A percentile compares a stretch with the other conserved stretches of the same genome.
phyloP scores from a whole-genome alignment of 495 filamentous ascomycete genomes.

The Aspergillus diversus region DNA sequence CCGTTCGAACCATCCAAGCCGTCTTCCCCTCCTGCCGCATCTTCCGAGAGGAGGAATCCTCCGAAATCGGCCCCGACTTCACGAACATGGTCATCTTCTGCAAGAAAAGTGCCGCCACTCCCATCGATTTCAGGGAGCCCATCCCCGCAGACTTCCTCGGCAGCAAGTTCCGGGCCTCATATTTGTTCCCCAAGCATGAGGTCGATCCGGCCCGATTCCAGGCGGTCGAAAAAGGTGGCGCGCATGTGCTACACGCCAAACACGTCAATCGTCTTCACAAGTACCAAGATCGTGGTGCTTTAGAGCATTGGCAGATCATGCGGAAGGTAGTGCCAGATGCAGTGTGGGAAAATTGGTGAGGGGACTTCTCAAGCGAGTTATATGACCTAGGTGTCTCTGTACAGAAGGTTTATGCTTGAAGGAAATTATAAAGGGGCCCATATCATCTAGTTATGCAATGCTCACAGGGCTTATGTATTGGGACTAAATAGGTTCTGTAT shows the following conservation, averaged over 20 bases:
- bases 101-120: constrained; percentile 43
- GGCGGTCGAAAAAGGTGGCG: constrained; percentile 37
- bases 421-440: no score
- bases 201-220: constrained; percentile 58
- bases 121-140: constrained; percentile 70
- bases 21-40: constrained; percentile 82
- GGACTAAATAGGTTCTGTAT: no score
- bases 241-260: constrained; percentile 29
- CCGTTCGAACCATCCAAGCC: constrained; percentile 70
- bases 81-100: constrained; percentile 84
- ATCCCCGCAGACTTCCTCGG: constrained; percentile 68
- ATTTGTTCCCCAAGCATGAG: constrained; percentile 75
- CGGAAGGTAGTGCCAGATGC: constrained; percentile 73
- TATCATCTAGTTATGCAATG: no score
- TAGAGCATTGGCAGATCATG: constrained; percentile 92
- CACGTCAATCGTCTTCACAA: constrained; percentile 61
- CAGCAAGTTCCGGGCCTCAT: constrained; percentile 67
- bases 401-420: background rate
- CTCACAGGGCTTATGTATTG: no score
- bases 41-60: constrained; percentile 74
- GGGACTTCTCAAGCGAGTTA: no score
- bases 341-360: constrained; percentile 90
- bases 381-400: background rate
- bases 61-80: constrained; percentile 65
- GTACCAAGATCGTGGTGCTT: constrained; percentile 73